Percentiles rank a stretch among this genome's conserved stretches.
Evolutionary conservation across 2,329 filamentous ascomycete genomes (phyloP).

Genomic region (Lachnellula cervina): DNA sequence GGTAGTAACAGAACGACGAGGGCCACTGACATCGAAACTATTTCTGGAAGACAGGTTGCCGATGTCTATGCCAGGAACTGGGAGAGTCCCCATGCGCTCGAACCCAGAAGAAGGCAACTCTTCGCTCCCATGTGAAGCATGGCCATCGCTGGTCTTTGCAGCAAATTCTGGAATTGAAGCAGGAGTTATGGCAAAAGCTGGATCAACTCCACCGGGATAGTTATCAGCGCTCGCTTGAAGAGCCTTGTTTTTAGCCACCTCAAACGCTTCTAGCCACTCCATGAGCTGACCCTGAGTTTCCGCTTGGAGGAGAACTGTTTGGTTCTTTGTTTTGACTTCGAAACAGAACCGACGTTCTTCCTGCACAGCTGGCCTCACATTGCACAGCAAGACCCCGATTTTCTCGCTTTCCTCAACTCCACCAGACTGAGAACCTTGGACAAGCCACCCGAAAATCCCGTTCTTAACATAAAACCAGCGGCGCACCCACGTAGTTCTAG

Average conservation of each 20-base stretch:
- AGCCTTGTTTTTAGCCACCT: constrained; percentile 87
- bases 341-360: constrained; percentile 97
- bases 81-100: constrained; percentile 62
- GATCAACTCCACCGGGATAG: constrained; percentile 50
- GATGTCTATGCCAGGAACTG: constrained; percentile 57
- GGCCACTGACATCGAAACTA: constrained; percentile 64
- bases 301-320: constrained; percentile 81
- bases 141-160: constrained; percentile 67
- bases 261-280: constrained; percentile 91
- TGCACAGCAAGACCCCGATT: constrained; percentile 91
- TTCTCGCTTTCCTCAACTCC: constrained; percentile 95
- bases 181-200: constrained; percentile 89
- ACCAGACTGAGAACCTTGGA: constrained; percentile 71
- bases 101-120: constrained; percentile 39
- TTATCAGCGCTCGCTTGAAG: constrained; percentile 64
- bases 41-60: constrained; percentile 45
- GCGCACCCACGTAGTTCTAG: constrained; percentile 81
- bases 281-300: constrained; percentile 90
- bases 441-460: constrained; percentile 91
- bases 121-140: constrained; percentile 40
- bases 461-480: constrained; percentile 96
- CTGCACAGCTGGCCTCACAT: constrained; percentile 81
- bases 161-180: constrained; percentile 88
- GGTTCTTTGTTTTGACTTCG: constrained; percentile 96
- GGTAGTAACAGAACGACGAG: constrained; percentile 49